Base-by-base conservation (phyloP, 1,284 basidiomycete species). In the Pascua sp. region DNA sequence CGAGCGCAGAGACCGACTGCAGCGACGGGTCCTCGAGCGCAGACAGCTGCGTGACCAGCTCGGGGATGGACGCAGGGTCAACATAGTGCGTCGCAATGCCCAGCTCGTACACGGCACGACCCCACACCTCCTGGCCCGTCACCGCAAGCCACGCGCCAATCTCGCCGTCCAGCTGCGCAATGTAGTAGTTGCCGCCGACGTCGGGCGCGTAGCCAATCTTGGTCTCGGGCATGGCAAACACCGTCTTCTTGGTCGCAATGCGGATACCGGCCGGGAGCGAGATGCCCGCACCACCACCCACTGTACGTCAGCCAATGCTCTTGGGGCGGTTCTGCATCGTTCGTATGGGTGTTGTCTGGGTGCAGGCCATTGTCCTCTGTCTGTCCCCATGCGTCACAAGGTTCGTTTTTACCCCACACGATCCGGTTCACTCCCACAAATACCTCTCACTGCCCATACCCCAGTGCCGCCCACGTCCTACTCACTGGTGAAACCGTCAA, bases 171-270 rank as follows among this genome's bases (percentile, higher is more conserved):
- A 98, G 79, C 65, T 88, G 84, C 36, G 92, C 86, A 53, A 98
- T 81, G 78, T 92, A 93, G 78, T 88, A 89, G 66, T 85, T 93
- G 44, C 89, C 89, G 41, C 96, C 96, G 49, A 98, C 95, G 61
- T 77, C 77, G 15, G 77, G 77, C 7, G 76, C 62, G 57, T 79
- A 79, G 16, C 80, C 92, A 63, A 95, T 94, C 72, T 90, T 91
- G 18, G 90, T 90, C 79, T 97, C 93, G 40, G 96, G 96, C 95
- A 98, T 98, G n/a, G 93, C 89, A 72, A 94, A 90, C 1, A 83
- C 62, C 0, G 95, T 97, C 46, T 89, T 89, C 76, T 97, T 92
- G 4, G 96, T 98, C 4, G 94, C 94, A 57, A 99, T 84, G 61
- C 96, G 84, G 78, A 98, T 92, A 0, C 87, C 84, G 5, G 93